Percentiles rank a stretch among this genome's conserved stretches.
Evolutionary conservation across 768 basidiomycete genomes (phyloP).

Genomic region (Hygrophoropsis aurantiaca): DNA sequence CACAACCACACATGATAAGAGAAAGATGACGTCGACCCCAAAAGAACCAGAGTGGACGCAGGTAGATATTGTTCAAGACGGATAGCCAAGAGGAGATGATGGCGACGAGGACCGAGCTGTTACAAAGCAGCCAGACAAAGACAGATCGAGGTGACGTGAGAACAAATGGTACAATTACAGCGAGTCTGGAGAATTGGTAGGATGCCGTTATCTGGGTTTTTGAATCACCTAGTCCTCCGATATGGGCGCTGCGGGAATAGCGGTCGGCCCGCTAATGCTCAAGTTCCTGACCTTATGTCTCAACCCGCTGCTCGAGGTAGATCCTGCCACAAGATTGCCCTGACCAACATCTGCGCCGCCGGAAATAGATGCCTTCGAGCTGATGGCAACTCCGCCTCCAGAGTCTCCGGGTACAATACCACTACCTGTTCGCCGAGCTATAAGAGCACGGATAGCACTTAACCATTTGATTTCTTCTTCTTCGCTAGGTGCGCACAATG

Average conservation of each 20-base stretch:
- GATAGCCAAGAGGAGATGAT: conserved; percentile 8
- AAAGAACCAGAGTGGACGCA: neutral
- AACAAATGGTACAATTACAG: conserved; percentile 17
- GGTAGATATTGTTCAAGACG: conserved; percentile 1
- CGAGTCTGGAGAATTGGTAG: conserved; percentile 6
- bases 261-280: conserved; percentile 40
- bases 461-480: conserved; percentile 99
- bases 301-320: conserved; percentile 34
- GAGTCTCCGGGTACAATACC: conserved; percentile 50
- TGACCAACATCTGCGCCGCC: conserved; percentile 16
- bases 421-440: conserved; percentile 65
- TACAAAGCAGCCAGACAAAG: conserved; percentile 2
- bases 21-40: neutral
- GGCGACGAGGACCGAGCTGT: neutral
- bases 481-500: conserved; percentile 92
- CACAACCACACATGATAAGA: neutral
- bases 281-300: conserved; percentile 48
- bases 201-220: conserved; percentile 18
- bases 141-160: conserved; percentile 17
- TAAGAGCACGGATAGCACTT: conserved; percentile 88
- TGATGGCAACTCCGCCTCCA: conserved; percentile 21
- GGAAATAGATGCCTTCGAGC: conserved; percentile 10
- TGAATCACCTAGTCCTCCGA: conserved; percentile 18
- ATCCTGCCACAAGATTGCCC: conserved; percentile 16
- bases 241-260: conserved; percentile 13